These are phyloP conservation scores for Barbatosphaeria neglecta DNA, from an alignment of 495 filamentous ascomycete species.

Conservation along the genomic window DNA sequence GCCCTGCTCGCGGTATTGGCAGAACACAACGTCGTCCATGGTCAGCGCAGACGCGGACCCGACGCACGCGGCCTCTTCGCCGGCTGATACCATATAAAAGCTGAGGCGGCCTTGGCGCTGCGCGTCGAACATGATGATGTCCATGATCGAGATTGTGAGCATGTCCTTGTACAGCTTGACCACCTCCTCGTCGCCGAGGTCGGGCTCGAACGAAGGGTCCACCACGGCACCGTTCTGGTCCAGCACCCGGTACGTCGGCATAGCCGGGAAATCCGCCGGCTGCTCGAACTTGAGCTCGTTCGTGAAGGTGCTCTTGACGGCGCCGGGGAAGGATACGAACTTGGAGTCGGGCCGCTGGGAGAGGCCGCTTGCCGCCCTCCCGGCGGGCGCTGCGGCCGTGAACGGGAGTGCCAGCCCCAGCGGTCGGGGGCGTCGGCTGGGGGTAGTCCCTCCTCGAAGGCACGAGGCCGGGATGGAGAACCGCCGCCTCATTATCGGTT, in stretches of 20 bases:
- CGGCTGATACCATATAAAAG: conserved; percentile 97
- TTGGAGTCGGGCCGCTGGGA: conserved; percentile 61
- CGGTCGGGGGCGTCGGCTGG: neutral
- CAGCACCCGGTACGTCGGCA: conserved; percentile 80
- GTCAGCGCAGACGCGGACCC: conserved; percentile 72
- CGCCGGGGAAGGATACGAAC: conserved; percentile 83
- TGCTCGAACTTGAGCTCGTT: conserved; percentile 61
- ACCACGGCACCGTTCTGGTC: conserved; percentile 73
- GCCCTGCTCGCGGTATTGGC: conserved; percentile 89
- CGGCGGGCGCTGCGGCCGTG: neutral
- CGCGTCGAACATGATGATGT: conserved; percentile 86
- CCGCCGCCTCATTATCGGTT: neutral
- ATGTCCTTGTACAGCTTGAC: conserved; percentile 51
- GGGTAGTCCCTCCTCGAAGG: neutral
- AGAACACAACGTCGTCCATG: conserved; percentile 82
- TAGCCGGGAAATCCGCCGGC: conserved; percentile 53
- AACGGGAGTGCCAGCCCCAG: neutral
- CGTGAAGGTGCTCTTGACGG: conserved; percentile 85
- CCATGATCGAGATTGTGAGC: conserved; percentile 79
- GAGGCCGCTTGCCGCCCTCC: conserved; percentile 22
- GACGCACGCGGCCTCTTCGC: conserved; percentile 89
- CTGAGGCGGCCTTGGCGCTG: conserved; percentile 69
- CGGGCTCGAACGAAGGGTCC: conserved; percentile 50
- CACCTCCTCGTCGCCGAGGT: conserved; percentile 58
- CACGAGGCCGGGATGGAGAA: neutral